phyloP scores from a whole-genome alignment of 352 stramenopile genomes.

The Phytophthora parvispora region DNA sequence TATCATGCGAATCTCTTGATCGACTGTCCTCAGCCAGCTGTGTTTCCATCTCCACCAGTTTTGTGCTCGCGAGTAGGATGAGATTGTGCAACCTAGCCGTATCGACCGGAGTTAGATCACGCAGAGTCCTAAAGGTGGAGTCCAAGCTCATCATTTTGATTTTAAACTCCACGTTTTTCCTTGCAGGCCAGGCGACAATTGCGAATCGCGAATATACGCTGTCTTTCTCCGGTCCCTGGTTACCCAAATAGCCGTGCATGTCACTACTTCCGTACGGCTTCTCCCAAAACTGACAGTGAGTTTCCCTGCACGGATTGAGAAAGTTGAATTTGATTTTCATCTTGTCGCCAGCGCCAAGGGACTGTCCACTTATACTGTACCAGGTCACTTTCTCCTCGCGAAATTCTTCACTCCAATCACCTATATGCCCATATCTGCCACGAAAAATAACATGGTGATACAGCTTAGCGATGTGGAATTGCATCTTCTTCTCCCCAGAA shows the following conservation, averaged over 20 bases:
- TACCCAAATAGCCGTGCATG: slow-evolving; percentile 24
- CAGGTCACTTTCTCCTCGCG: slow-evolving; percentile 8
- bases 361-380: slow-evolving; percentile 2
- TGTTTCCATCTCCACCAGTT: not conserved
- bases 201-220: slow-evolving; percentile 25
- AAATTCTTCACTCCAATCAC: not conserved
- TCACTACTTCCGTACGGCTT: slow-evolving; percentile 17
- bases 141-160: slow-evolving; percentile 13
- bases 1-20: not conserved
- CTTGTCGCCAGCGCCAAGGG: not conserved
- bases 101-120: not conserved
- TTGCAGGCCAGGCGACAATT: slow-evolving; percentile 17
- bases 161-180: not conserved
- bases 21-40: not conserved
- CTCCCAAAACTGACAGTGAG: slow-evolving; percentile 21
- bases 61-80: not conserved
- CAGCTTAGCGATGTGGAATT: slow-evolving; percentile 25
- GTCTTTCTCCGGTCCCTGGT: slow-evolving; percentile 28
- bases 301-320: slow-evolving; percentile 30
- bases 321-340: slow-evolving; percentile 18
- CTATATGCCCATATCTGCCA: not conserved
- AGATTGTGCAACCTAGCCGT: slow-evolving; percentile 3
- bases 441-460: slow-evolving; percentile 17
- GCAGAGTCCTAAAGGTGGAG: slow-evolving; percentile 3
- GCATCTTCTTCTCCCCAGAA: slow-evolving; percentile 7